phyloP scores from a whole-genome alignment of 2,329 filamentous ascomycete genomes.

The Aspergillus hiratsukae region DNA sequence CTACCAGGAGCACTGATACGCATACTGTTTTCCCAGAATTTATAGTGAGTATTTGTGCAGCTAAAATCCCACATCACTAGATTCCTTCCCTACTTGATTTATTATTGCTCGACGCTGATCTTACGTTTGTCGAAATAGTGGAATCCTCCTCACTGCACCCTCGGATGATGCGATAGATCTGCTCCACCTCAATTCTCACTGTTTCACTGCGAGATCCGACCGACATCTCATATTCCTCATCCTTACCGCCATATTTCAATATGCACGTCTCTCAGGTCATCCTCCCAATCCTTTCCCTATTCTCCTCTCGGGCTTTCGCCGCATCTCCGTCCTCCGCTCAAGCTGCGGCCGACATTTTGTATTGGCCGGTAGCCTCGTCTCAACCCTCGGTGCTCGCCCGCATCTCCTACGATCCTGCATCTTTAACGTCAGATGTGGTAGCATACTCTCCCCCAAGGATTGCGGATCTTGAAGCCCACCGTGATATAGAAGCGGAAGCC shows the following conservation, averaged over 20 bases:
- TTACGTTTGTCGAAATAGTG: neutral
- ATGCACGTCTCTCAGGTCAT: constrained; percentile 12
- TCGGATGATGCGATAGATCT: neutral
- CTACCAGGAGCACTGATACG: neutral
- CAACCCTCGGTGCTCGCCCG: constrained; percentile 36
- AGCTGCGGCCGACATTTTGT: constrained; percentile 31
- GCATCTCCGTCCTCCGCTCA: constrained; percentile 13
- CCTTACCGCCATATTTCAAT: neutral
- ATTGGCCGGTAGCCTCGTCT: constrained; percentile 32
- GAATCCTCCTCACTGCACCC: neutral
- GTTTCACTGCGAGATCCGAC: neutral
- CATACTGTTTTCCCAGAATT: neutral
- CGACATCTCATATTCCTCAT: neutral
- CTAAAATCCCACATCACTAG: neutral
- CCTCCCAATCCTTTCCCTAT: constrained; percentile 7
- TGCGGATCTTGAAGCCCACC: constrained; percentile 1
- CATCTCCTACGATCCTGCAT: constrained; percentile 38
- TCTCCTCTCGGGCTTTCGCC: constrained; percentile 13
- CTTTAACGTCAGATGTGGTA: constrained; percentile 32
- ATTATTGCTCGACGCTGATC: neutral
- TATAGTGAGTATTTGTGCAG: neutral
- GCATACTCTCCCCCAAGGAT: constrained; percentile 36
- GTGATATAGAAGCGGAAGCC: constrained; percentile 22
- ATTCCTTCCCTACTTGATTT: neutral
- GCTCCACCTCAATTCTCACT: neutral